Evolutionary conservation across 306 rosid species (phyloP).

Genomic region (Rosa chinensis): DNA sequence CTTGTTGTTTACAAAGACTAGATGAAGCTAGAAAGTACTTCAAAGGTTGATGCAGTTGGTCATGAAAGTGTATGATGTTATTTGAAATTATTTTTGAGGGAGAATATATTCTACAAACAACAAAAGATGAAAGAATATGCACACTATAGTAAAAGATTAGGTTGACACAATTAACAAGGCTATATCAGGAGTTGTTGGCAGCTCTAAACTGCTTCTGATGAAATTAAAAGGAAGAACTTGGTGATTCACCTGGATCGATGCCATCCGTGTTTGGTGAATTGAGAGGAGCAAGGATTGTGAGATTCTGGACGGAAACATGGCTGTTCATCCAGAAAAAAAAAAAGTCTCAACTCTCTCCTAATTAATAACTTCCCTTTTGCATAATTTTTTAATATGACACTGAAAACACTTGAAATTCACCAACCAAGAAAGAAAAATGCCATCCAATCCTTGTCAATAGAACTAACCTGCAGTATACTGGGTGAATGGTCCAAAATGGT

Average conservation of each 20-base stretch:
- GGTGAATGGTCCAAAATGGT: constrained; percentile 86
- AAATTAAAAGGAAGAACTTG: constrained; percentile 8
- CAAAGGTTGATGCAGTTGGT: constrained; percentile 14
- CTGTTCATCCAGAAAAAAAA: constrained; percentile 67
- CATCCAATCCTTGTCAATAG: constrained; percentile 20
- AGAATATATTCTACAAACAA: not conserved
- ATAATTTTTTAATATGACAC: constrained; percentile 36
- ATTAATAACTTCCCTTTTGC: constrained; percentile 41
- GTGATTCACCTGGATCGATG: constrained; percentile 66
- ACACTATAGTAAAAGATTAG: not conserved
- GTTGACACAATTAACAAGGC: not conserved
- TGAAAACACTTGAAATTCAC: constrained; percentile 29
- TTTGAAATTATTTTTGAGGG: not conserved
- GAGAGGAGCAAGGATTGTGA: constrained; percentile 69
- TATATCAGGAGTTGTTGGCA: not conserved
- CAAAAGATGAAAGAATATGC: not conserved
- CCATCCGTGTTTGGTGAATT: constrained; percentile 79
- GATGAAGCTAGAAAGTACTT: not conserved
- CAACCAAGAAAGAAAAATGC: constrained; percentile 25
- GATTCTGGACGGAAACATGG: constrained; percentile 59
- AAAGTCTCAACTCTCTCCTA: constrained; percentile 51
- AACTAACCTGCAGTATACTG: constrained; percentile 82
- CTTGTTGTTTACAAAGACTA: not conserved
- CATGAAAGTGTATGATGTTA: not conserved
- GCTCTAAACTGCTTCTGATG: constrained; percentile 1